These are phyloP conservation scores for Rosa rugosa DNA, from an alignment of 306 rosid species.

Conservation along the genomic window DNA sequence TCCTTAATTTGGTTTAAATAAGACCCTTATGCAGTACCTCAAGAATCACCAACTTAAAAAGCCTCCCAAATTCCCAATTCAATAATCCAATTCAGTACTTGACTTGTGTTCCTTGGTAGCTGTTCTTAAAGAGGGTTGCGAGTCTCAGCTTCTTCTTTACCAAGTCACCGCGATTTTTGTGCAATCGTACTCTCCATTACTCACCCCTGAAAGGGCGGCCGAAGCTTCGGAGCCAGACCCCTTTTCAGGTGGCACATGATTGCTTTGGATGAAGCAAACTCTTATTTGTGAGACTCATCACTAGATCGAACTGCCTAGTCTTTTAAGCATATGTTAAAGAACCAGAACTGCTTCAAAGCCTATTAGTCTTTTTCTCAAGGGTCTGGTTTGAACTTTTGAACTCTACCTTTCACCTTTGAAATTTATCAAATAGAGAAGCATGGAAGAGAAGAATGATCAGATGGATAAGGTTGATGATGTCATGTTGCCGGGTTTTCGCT, in stretches of 20 bases:
- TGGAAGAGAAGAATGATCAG: conserved; percentile 62
- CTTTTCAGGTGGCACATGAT: conserved; percentile 35
- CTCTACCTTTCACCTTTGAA: conserved; percentile 5
- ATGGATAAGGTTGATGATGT: conserved; percentile 59
- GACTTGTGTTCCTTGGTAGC: conserved; percentile 35
- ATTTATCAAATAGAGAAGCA: conserved; percentile 7
- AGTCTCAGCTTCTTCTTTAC: conserved; percentile 24
- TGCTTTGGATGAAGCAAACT: conserved; percentile 34
- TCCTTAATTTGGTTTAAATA: conserved; percentile 47
- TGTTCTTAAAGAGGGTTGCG: conserved; percentile 20
- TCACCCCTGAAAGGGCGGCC: conserved; percentile 41
- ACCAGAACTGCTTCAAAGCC: conserved; percentile 29
- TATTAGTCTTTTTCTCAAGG: not conserved
- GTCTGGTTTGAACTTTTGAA: conserved; percentile 23
- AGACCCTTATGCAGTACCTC: conserved; percentile 22
- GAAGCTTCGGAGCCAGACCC: conserved; percentile 51
- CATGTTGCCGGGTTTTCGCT: conserved; percentile 74
- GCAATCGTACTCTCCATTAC: conserved; percentile 26
- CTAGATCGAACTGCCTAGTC: conserved; percentile 1
- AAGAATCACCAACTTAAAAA: conserved; percentile 22
- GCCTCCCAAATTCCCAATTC: conserved; percentile 22
- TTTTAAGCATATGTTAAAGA: conserved; percentile 26
- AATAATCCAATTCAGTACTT: conserved; percentile 28
- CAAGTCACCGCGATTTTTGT: conserved; percentile 32
- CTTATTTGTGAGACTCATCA: conserved; percentile 11